These are phyloP conservation scores for Penicillium thymicola DNA, from an alignment of 2,329 filamentous ascomycete genomes.

Conservation along the genomic window DNA sequence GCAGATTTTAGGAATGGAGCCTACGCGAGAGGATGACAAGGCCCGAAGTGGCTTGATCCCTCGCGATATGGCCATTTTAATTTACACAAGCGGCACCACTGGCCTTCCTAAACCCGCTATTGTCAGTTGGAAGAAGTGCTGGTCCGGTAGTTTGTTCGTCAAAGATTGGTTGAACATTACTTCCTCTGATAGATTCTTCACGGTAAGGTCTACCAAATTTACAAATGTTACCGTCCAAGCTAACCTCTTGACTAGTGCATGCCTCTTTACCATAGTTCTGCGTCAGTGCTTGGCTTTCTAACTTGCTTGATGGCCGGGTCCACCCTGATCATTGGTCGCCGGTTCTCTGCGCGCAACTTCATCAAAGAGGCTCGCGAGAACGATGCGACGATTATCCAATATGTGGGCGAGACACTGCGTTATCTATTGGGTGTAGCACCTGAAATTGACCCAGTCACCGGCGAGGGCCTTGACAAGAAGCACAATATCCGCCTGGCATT, in stretches of 20 bases:
- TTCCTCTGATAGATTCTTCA: constrained; percentile 68
- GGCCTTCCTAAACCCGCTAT: constrained; percentile 78
- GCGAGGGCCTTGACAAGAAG: constrained; percentile 66
- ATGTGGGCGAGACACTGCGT: constrained; percentile 82
- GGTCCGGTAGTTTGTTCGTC: constrained; percentile 53
- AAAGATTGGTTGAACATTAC: constrained; percentile 57
- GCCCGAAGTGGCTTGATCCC: constrained; percentile 51
- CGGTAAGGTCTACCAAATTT: constrained; percentile 47
- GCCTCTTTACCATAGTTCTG: constrained; percentile 86
- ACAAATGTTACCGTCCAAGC: not conserved
- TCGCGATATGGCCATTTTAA: constrained; percentile 65
- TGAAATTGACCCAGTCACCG: constrained; percentile 60
- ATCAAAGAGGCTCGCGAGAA: constrained; percentile 72
- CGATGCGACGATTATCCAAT: constrained; percentile 74
- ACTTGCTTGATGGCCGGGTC: constrained; percentile 59
- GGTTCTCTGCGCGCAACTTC: constrained; percentile 74
- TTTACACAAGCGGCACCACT: constrained; percentile 84
- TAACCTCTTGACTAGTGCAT: constrained; percentile 58
- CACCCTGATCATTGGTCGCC: constrained; percentile 69
- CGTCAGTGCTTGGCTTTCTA: constrained; percentile 65
- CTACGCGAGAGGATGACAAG: constrained; percentile 58
- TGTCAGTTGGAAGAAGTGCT: constrained; percentile 67
- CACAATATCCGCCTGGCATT: constrained; percentile 73
- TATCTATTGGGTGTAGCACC: constrained; percentile 70
- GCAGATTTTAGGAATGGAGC: constrained; percentile 51